Base-by-base conservation (phyloP, 768 basidiomycete species). In the Asterophora lycoperdoides region DNA sequence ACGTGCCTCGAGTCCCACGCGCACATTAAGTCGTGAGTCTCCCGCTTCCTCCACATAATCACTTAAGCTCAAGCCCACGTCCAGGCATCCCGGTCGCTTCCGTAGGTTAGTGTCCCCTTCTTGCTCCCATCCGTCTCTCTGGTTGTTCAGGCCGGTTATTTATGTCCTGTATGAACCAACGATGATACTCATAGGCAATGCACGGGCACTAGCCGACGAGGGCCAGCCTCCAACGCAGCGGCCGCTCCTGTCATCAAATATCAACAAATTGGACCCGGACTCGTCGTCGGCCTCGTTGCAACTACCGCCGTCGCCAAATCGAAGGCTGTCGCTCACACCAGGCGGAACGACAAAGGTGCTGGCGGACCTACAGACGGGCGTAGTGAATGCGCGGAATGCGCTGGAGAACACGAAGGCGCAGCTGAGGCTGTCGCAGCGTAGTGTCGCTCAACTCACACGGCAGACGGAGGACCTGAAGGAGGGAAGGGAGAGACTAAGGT, bases 381-480 rank as follows among this genome's bases (percentile, higher is more conserved):
- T 93, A 6, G 72, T 84, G 37, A 84, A 85, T 54, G 86, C 89
- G 23, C 77, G 83, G 41, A 84, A 81, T 52, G 89, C 89, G 42
- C 71, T 94, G 49, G 92, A 94, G 64, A 90, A 91, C 61, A 90
- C 92, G 9, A 88, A 89, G 61, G 70, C 79, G 15, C 92, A 94
- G 63, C 71, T 94, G 38, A 68, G 92, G 51, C 64, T 91, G 35
- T 86, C 86, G 8, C 91, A 94, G 63, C 73, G 90, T 49, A 84
- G 81, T 41, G 92, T 93, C 9, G 89, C 89, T 23, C 85, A 88
- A 63, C 66, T 93, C 36, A 92, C 90, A 33, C 72, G 90, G 37
- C 88, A 89, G 66, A 86, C 85, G 19, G 92, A 93, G 63, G 92
- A 94, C 64, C 64, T 93, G 62, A 93, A 92, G 63, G 92, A 93